Evolutionary conservation across 2,329 filamentous ascomycete genomes (phyloP), one percentile per base, ranked within the genome.

Genomic region (Apiospora saccharicola): DNA sequence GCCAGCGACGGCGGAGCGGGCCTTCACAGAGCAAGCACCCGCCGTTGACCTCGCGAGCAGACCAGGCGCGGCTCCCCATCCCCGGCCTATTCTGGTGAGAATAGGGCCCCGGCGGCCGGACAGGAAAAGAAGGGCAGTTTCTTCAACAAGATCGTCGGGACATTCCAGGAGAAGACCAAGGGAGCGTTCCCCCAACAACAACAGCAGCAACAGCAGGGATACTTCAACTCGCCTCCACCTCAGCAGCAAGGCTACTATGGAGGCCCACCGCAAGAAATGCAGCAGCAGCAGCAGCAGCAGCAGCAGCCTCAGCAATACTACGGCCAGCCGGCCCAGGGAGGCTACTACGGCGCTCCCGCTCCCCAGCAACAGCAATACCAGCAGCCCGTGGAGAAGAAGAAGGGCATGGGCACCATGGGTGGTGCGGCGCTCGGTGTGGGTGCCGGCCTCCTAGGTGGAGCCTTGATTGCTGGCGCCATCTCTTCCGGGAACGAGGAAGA

Each of bases 391-490:
- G 51, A 57, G 2, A 37, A 37, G 53, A 72, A 46, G 72, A 74
- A 34, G 74, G 75, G 1, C 67, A 74, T 72, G 73, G 73, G 5
- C 78, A 80, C 22, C 75, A 90, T 87, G 1, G 94, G 93, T 68
- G 94, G 91, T 69, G 90, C 92, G 10, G 93, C 93, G 26, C 84
- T 97, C 64, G 95, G 95, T 83, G 82, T 94, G 3, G 95, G 94
- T 75, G 95, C 92, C 75, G 95, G 95, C 81, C 79, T 97, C 79
- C 78, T 98, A 0, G 95, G 94, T 76, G 94, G 94, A 70, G 88
- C 90, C 74, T 74, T 97, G 78, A 82, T 97, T 46, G 91, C 87
- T 2, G 86, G 92, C 78, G 91, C 91, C 0, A 86, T 95, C 70
- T 83, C 92, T 71, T 88, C 91, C 73, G 80, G 87, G 68, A 82